Conservation (phyloP, 1,284 basidiomycete species). For the Apiotrichum gamsii region DNA sequence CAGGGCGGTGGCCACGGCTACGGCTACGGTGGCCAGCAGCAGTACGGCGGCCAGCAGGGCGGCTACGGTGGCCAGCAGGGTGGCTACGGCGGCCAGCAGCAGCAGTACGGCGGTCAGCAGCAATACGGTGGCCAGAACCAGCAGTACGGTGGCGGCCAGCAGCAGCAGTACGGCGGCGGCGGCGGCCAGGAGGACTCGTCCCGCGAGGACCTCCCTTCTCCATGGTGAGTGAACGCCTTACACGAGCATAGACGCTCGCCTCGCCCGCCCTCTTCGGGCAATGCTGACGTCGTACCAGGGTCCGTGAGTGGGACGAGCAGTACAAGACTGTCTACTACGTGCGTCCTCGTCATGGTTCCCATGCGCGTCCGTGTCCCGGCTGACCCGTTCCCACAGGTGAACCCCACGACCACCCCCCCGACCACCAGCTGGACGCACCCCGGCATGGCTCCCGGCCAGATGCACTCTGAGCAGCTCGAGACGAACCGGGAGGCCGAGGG, state of each 20-base stretch:
- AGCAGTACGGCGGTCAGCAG: background rate
- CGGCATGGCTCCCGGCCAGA: slow-evolving; percentile 15
- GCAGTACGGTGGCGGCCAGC: background rate
- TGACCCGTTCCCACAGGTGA: slow-evolving; percentile 15
- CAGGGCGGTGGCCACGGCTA: background rate
- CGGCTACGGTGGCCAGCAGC: background rate
- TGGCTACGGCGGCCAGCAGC: background rate
- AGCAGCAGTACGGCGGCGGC: background rate
- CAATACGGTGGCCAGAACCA: background rate
- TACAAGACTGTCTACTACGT: slow-evolving; percentile 33
- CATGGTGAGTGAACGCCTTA: slow-evolving; percentile 8
- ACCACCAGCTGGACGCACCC: slow-evolving; percentile 35
- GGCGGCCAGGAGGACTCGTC: background rate
- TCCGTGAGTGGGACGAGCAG: slow-evolving; percentile 29
- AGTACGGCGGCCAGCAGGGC: background rate
- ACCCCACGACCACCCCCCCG: slow-evolving; percentile 28
- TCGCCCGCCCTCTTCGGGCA: no score
- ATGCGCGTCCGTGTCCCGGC: no score
- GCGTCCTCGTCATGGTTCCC: no score
- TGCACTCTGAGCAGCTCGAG: slow-evolving; percentile 27
- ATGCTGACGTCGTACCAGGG: slow-evolving; percentile 15
- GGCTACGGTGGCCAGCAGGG: background rate
- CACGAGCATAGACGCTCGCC: no score
- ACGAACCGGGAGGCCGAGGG: slow-evolving; percentile 7
- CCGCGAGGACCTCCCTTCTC: slow-evolving; percentile 8